These are phyloP conservation scores for Coelastrella sp. DNA, from an alignment of 139 green algal species.

Conservation along the genomic window DNA sequence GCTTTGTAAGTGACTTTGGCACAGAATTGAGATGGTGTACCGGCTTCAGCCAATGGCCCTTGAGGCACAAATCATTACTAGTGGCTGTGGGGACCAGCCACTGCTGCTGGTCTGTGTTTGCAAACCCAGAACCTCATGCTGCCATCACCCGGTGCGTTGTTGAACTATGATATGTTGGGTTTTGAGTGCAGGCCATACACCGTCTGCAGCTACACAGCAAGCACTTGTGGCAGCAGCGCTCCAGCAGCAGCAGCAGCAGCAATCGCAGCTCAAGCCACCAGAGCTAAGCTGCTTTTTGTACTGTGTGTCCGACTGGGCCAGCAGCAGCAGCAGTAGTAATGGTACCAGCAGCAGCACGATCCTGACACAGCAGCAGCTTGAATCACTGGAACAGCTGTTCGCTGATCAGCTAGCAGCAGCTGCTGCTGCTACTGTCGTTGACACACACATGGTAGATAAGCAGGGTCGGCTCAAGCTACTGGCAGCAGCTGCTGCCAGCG, in stretches of 20 bases:
- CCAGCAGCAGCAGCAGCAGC: conserved; percentile 24
- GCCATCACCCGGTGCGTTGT: not conserved
- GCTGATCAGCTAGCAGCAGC: not conserved
- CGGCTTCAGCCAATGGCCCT: too few species aligned
- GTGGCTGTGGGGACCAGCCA: too few species aligned
- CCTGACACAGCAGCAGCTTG: not conserved
- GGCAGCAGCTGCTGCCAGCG: not conserved
- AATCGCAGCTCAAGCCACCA: not conserved
- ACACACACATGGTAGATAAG: not conserved
- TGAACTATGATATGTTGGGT: not conserved
- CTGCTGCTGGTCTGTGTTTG: not conserved
- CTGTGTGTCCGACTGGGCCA: conserved; percentile 14
- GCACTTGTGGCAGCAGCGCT: not conserved
- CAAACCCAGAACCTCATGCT: not conserved
- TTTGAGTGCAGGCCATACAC: conserved; percentile 6
- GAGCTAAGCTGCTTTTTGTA: conserved; percentile 36
- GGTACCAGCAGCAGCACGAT: not conserved
- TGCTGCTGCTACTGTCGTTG: not conserved
- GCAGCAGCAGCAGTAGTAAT: not conserved
- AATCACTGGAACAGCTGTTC: not conserved
- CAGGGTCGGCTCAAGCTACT: not conserved
- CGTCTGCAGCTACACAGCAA: not conserved
- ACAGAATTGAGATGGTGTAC: too few species aligned
- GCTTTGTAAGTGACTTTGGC: too few species aligned
- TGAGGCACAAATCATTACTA: too few species aligned